Conservation (phyloP, 1,284 basidiomycete genomes). For the Stygiomarasmius scandens region DNA sequence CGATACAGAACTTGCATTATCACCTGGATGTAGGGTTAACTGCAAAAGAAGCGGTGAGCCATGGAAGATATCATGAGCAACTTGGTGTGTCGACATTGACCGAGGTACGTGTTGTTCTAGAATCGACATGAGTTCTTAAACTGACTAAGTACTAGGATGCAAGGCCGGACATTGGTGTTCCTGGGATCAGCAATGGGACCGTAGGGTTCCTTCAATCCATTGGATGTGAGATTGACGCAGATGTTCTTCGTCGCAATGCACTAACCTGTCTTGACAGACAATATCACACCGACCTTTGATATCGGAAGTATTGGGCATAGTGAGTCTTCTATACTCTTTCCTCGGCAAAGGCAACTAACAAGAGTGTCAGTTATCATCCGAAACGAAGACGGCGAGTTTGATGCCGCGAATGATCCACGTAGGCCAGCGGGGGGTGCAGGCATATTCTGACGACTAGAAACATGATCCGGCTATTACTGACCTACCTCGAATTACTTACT, state of each 20-base stretch:
- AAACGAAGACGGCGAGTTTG: constrained; percentile 20
- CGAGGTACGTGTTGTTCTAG: not conserved
- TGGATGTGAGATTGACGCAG: constrained; percentile 24
- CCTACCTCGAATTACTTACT: too few relatives aligned
- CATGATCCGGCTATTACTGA: too few relatives aligned
- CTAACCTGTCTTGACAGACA: constrained; percentile 5
- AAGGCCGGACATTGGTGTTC: constrained; percentile 5
- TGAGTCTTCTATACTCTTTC: not conserved
- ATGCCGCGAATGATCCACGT: constrained; percentile 26
- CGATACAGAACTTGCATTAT: constrained; percentile 30
- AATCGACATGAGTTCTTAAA: not conserved
- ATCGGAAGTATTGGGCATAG: constrained; percentile 8
- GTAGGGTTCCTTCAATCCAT: constrained; percentile 22
- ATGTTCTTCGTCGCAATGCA: constrained; percentile 15
- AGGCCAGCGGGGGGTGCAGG: constrained; percentile 19
- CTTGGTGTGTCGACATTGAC: constrained; percentile 21
- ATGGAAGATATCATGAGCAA: constrained; percentile 31
- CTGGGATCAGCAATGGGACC: constrained; percentile 23
- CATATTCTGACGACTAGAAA: not conserved
- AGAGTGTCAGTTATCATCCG: constrained; percentile 17
- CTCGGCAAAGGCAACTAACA: not conserved
- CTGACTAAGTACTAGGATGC: not conserved
- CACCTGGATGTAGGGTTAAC: constrained; percentile 26
- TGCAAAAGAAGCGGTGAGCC: constrained; percentile 18
- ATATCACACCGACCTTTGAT: constrained; percentile 6